These are phyloP conservation scores for Cubamyces lactineus DNA, from an alignment of 768 basidiomycete species.

Conservation along the genomic window DNA sequence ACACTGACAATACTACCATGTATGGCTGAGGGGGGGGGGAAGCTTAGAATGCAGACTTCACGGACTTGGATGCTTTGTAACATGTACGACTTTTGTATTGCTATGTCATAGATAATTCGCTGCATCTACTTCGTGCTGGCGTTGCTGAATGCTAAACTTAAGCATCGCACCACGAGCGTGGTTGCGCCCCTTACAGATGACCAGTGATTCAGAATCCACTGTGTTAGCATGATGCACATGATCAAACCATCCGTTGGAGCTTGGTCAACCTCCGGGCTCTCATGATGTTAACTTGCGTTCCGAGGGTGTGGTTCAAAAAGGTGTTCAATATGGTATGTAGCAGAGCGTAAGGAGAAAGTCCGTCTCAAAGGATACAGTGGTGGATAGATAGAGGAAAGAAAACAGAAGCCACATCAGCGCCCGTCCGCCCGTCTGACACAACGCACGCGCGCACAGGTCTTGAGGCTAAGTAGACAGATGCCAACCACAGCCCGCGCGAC, in stretches of 20 bases:
- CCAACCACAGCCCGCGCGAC: no score
- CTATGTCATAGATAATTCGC: not conserved
- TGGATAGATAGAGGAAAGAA: conserved; percentile 9
- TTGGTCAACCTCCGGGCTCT: no score
- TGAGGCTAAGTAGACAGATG: not conserved
- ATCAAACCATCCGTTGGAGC: no score
- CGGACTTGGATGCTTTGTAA: not conserved
- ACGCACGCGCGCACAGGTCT: not conserved
- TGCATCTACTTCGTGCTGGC: no score
- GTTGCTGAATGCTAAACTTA: no score
- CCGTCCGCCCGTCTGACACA: not conserved
- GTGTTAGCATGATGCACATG: no score
- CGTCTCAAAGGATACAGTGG: conserved; percentile 21
- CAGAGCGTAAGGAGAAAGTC: conserved; percentile 8
- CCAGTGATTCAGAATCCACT: no score
- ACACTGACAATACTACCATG: conserved; percentile 16
- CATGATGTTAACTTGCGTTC: no score
- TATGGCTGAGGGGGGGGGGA: conserved; percentile 12
- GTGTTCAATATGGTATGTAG: conserved; percentile 4
- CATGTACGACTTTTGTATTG: conserved; percentile 5
- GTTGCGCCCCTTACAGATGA: no score
- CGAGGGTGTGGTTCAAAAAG: not conserved
- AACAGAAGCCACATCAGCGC: conserved; percentile 2
- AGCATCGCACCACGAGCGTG: no score
- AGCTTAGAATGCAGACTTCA: not conserved